Conservation (phyloP, 176 grass and related monocot genomes). For the Oryza punctata region DNA sequence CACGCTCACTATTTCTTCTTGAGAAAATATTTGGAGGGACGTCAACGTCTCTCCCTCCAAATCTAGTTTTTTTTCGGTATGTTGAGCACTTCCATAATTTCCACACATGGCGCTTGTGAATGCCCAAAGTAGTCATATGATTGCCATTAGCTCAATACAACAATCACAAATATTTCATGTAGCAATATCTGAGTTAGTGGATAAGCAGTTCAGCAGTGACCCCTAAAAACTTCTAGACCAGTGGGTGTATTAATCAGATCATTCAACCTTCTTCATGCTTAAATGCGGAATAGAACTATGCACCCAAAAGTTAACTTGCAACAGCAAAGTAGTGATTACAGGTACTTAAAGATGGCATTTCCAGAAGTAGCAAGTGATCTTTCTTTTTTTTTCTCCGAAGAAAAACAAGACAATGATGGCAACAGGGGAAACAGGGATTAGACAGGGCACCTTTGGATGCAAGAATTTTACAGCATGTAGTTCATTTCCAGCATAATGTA, state of each 20-base stretch:
- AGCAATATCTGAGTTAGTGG: neutral
- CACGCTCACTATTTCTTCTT: too few species aligned
- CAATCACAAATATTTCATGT: neutral
- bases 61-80: too few species aligned
- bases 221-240: neutral
- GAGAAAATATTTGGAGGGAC: too few species aligned
- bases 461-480: too few species aligned
- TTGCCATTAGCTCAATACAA: neutral
- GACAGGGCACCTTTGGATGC: too few species aligned
- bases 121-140: neutral
- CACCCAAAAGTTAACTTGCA: neutral
- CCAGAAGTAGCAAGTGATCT: neutral
- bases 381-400: neutral
- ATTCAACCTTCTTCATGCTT: neutral
- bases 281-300: neutral
- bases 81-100: neutral
- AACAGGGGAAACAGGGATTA: conserved; percentile 2
- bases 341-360: neutral
- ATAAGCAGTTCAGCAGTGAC: neutral
- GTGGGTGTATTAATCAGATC: neutral
- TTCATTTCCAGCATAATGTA: neutral
- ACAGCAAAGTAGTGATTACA: neutral
- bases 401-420: neutral
- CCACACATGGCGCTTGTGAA: neutral
- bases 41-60: too few species aligned